These are phyloP conservation scores for Metschnikowia chrysomelidarum DNA, from an alignment of 805 yeast genomes.

Conservation along the genomic window DNA sequence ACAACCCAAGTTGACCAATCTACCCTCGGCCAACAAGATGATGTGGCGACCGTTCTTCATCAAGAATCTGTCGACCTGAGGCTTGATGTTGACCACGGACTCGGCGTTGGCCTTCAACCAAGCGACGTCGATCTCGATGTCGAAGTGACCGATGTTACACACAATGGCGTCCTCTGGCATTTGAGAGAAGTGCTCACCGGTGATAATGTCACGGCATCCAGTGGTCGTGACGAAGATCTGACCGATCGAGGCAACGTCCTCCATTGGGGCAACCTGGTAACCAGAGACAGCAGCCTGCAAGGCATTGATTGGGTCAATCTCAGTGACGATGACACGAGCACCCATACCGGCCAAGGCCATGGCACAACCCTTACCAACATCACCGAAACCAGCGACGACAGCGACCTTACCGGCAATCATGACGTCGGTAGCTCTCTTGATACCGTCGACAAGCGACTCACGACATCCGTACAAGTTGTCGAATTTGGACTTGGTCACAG, in stretches of 20 bases:
- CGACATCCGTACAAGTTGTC: conserved; percentile 99
- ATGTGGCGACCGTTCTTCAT: conserved; percentile 87
- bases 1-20: conserved; percentile 98
- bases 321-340: conserved; percentile 96
- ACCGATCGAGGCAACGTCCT: conserved; percentile 87
- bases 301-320: conserved; percentile 98
- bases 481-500: conserved; percentile 98
- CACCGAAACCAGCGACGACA: conserved; percentile 99
- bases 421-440: conserved; percentile 99
- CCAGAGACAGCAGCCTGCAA: conserved; percentile 99
- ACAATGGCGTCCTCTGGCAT: conserved; percentile 99
- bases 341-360: conserved; percentile 99
- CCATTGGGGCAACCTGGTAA: conserved; percentile 94
- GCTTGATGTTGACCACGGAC: conserved; percentile 95
- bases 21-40: conserved; percentile 97
- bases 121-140: conserved; percentile 98
- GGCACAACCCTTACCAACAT: conserved; percentile 99
- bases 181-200: conserved; percentile 75
- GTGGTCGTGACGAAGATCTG: conserved; percentile 99
- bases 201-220: conserved; percentile 98
- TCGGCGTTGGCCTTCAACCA: conserved; percentile 95
- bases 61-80: conserved; percentile 97
- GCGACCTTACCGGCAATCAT: conserved; percentile 99
- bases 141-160: conserved; percentile 99
- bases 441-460: conserved; percentile 97